Percentiles rank a stretch among this genome's conserved stretches.
phyloP scores from a whole-genome alignment of 192 early-diverging fungal species.

The Entomortierella chlamydospora region DNA sequence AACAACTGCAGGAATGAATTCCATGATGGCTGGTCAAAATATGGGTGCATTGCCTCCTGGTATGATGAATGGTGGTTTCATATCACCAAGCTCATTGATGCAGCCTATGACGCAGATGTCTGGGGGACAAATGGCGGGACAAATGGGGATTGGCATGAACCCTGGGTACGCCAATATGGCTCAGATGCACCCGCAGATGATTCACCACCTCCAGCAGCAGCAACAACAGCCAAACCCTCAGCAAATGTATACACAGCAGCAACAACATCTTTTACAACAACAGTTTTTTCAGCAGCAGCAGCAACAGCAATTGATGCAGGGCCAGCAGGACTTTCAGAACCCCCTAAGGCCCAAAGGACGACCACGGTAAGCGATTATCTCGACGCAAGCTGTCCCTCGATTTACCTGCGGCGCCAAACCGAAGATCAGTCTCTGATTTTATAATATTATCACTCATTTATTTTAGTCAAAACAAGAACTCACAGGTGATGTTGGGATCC shows the following conservation, averaged over 20 bases:
- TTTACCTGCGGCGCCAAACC: not conserved
- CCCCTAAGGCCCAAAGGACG: conserved; percentile 48
- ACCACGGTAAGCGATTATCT: conserved; percentile 29
- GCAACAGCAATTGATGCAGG: conserved; percentile 43
- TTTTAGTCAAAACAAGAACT: conserved; percentile 44
- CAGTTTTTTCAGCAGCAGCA: conserved; percentile 24
- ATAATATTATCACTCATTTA: not conserved
- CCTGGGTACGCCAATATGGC: conserved; percentile 28
- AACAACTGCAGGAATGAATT: conserved; percentile 21
- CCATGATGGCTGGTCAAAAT: conserved; percentile 29
- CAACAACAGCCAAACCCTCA: conserved; percentile 21
- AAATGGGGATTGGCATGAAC: conserved; percentile 38
- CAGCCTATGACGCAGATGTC: conserved; percentile 31
- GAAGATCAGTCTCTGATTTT: too few species aligned
- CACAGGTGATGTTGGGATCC: conserved; percentile 37
- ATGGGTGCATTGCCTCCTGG: conserved; percentile 14
- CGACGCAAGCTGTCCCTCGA: not conserved
- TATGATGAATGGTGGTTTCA: conserved; percentile 44
- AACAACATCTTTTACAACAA: conserved; percentile 26
- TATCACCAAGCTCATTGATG: conserved; percentile 40
- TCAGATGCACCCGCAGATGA: conserved; percentile 47
- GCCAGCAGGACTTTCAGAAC: conserved; percentile 44
- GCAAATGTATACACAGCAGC: conserved; percentile 17
- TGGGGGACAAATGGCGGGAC: conserved; percentile 26
- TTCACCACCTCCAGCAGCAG: conserved; percentile 40